Conservation (phyloP, 257 asterid genomes). For the Echium plantagineum region DNA sequence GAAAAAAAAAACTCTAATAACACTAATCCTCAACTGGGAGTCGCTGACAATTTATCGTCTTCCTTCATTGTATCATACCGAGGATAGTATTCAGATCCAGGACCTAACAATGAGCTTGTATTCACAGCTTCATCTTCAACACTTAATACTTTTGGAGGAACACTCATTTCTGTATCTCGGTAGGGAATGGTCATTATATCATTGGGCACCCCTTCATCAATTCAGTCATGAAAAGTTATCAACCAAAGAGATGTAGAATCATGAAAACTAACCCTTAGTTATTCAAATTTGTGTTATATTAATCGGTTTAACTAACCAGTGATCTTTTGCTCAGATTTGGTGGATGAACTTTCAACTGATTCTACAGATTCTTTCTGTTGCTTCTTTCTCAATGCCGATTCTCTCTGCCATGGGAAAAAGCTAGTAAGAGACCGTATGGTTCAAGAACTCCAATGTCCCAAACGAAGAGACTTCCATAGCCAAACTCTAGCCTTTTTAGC, state of each 20-base stretch:
- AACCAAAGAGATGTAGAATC: neutral
- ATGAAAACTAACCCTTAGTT: neutral
- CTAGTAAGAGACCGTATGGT: neutral
- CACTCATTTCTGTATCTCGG: constrained; percentile 32
- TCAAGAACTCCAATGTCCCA: neutral
- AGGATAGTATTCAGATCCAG: constrained; percentile 17
- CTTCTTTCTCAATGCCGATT: constrained; percentile 68
- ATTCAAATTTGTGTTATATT: neutral
- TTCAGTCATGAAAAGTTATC: constrained; percentile 8
- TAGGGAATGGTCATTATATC: constrained; percentile 19
- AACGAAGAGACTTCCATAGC: neutral
- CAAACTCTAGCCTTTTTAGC: neutral
- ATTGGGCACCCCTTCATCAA: constrained; percentile 14
- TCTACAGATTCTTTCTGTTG: constrained; percentile 19
- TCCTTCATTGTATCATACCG: constrained; percentile 13
- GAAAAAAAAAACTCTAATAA: constrained; percentile 10
- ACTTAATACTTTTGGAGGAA: constrained; percentile 15
- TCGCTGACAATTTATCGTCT: constrained; percentile 9
- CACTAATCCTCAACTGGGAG: constrained; percentile 55
- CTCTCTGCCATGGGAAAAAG: constrained; percentile 42
- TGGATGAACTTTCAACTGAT: constrained; percentile 14
- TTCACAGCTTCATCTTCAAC: constrained; percentile 22
- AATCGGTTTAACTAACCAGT: constrained; percentile 47
- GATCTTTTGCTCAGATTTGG: constrained; percentile 13
- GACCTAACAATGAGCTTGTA: constrained; percentile 25